Conservation (phyloP, 2,329 filamentous ascomycete genomes). For the Penicillium sp. region DNA sequence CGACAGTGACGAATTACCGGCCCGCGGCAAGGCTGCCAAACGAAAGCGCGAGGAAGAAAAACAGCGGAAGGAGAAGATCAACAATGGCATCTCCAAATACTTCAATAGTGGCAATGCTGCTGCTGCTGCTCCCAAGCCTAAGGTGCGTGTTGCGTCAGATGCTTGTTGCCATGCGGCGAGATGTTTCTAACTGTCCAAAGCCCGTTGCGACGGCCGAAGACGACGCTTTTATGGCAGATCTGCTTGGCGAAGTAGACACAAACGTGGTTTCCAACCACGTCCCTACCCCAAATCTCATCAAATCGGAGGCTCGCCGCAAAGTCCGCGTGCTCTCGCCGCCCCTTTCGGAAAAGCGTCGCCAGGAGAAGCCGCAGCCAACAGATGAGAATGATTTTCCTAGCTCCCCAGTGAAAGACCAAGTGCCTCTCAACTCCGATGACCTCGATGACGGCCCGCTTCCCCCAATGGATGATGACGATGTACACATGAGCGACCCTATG, state of each 20-base stretch:
- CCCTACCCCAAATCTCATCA: slow-evolving; percentile 61
- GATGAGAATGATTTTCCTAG: slow-evolving; percentile 47
- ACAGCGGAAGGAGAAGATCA: slow-evolving; percentile 78
- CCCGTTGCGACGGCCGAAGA: slow-evolving; percentile 79
- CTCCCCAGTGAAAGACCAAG: slow-evolving; percentile 43
- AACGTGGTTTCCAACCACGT: slow-evolving; percentile 61
- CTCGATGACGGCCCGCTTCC: slow-evolving; percentile 56
- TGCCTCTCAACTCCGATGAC: slow-evolving; percentile 46
- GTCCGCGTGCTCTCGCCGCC: slow-evolving; percentile 76
- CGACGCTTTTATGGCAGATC: slow-evolving; percentile 76
- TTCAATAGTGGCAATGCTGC: slow-evolving; percentile 71
- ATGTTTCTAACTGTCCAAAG: slow-evolving; percentile 35
- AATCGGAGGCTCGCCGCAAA: slow-evolving; percentile 73
- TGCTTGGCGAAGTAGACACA: slow-evolving; percentile 83
- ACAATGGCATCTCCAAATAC: slow-evolving; percentile 90
- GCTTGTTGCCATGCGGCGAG: neutral
- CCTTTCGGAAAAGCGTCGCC: slow-evolving; percentile 52
- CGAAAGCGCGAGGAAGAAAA: slow-evolving; percentile 84
- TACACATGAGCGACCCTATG: slow-evolving; percentile 80
- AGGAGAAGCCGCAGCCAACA: slow-evolving; percentile 52
- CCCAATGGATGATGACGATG: slow-evolving; percentile 65
- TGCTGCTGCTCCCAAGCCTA: slow-evolving; percentile 66
- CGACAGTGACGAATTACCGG: slow-evolving; percentile 68
- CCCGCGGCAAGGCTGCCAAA: slow-evolving; percentile 66
- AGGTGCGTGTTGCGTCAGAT: slow-evolving; percentile 54